A percentile compares a stretch with the other conserved stretches of the same genome.
Conservation (phyloP, 2,329 filamentous ascomycete species). For the Monosporascus cannonballus region DNA sequence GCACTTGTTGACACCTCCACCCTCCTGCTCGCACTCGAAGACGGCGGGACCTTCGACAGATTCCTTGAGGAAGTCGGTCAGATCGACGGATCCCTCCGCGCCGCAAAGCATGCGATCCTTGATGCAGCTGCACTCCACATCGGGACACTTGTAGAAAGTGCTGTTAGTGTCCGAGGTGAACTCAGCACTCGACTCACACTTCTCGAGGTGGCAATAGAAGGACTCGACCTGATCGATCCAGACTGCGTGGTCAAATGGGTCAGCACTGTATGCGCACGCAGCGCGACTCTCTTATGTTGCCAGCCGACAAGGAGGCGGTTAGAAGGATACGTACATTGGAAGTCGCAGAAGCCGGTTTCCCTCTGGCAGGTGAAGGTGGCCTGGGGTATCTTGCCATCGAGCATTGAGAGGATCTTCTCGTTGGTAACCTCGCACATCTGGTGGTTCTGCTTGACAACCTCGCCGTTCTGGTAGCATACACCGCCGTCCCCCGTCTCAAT, state of each 20-base stretch:
- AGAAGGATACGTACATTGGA: slow-evolving; percentile 65
- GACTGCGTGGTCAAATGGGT: slow-evolving; percentile 45
- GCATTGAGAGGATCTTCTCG: slow-evolving; percentile 79
- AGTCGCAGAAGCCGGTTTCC: slow-evolving; percentile 74
- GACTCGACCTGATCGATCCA: slow-evolving; percentile 94
- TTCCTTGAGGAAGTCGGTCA: slow-evolving; percentile 79
- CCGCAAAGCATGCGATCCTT: slow-evolving; percentile 91
- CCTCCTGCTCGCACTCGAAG: slow-evolving; percentile 66
- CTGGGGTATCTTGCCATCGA: slow-evolving; percentile 80
- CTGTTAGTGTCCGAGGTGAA: slow-evolving; percentile 67
- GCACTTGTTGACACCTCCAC: slow-evolving; percentile 61
- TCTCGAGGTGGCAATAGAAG: slow-evolving; percentile 88
- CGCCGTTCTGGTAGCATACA: slow-evolving; percentile 85
- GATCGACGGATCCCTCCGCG: slow-evolving; percentile 83
- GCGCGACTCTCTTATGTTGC: too few relatives aligned
- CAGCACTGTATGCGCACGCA: not conserved
- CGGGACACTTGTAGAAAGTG: slow-evolving; percentile 78
- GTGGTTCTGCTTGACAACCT: slow-evolving; percentile 89
- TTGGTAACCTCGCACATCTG: slow-evolving; percentile 99
- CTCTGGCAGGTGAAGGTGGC: slow-evolving; percentile 90
- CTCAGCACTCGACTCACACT: slow-evolving; percentile 68
- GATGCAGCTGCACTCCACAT: slow-evolving; percentile 82
- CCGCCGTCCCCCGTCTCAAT: slow-evolving; percentile 79
- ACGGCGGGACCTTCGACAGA: slow-evolving; percentile 81
- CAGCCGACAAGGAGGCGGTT: not conserved